Evolutionary conservation across 1,139 yeast genomes (phyloP), one percentile per base, ranked within the genome.

Genomic region (Nadsonia commutata): DNA sequence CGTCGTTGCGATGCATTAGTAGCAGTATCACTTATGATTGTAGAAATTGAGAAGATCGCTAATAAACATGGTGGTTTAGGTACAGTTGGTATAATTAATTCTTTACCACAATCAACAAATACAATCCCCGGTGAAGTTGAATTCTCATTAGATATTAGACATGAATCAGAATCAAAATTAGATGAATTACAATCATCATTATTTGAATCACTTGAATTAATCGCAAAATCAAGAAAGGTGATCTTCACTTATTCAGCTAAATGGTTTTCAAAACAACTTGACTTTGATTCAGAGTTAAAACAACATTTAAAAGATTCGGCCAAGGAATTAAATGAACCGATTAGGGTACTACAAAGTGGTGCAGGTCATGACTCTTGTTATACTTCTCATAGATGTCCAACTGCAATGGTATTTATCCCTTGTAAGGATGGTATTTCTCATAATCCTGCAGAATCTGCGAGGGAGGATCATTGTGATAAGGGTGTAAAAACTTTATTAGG

Each of bases 321-420:
- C 16, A 16, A 16, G 16, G 73, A 67, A 37, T 55, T 74, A 22
- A 73, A 70, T 46, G 76, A 76, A 3, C 56, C 67, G 18, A 61
- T 65, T 23, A 60, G 66, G 45, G 67, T 63, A 31, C 74, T 80
- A 42, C 69, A 71, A 40, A 74, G 80, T 51, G 86, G 86, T 31
- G 84, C 85, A 3, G 85, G 83, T 18, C 86, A 80, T 54, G 88
- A 80, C 55, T 74, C 81, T 2, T 77, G 84, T 52, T 68, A 73
- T 31, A 74, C 80, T 3, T 67, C 73, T 27, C 52, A 62, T 7
- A 66, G 69, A 40, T 70, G 74, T 33, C 86, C 88, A 20, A 78
- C 86, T 0, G 73, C 83, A 1, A 80, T 80, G 86, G 73, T 80
- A 22, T 80, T 80, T 57, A 76, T 78, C 52, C 86, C 88, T 6